These are phyloP conservation scores for Botryotinia narcissicola DNA, from an alignment of 2,329 filamentous ascomycete genomes.

Conservation along the genomic window DNA sequence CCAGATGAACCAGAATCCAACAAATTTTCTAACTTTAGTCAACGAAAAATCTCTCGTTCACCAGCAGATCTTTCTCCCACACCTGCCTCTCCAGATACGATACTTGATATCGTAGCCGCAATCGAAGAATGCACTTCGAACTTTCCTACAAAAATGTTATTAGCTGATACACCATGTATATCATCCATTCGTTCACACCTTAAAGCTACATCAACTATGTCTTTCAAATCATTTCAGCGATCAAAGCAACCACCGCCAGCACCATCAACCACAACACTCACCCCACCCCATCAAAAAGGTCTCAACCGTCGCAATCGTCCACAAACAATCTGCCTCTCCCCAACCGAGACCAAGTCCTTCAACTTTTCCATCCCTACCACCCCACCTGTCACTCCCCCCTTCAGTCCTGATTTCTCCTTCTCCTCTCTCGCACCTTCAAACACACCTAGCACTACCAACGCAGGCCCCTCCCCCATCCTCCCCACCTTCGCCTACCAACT, in stretches of 20 bases:
- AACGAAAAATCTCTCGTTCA: not conserved
- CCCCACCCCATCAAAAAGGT: not conserved
- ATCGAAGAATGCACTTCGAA: conserved; percentile 26
- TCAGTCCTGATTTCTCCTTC: not conserved
- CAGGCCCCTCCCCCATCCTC: not conserved
- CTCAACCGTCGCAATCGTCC: conserved; percentile 4
- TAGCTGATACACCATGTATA: conserved; percentile 28
- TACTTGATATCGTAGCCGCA: conserved; percentile 23
- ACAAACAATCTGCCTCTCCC: conserved; percentile 14
- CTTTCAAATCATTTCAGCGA: not conserved
- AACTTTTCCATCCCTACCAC: not conserved
- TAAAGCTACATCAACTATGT: not conserved
- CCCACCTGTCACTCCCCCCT: not conserved
- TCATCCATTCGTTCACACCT: conserved; percentile 25
- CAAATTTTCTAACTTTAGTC: not conserved
- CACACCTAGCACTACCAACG: not conserved
- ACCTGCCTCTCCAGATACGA: conserved; percentile 8
- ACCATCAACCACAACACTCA: not conserved
- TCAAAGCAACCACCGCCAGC: conserved; percentile 2
- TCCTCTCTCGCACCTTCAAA: not conserved
- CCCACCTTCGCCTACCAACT: conserved; percentile 6
- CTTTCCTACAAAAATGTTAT: conserved; percentile 31
- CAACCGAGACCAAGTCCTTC: not conserved
- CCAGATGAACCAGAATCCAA: not conserved
- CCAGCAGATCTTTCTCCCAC: not conserved